Evolutionary conservation across 768 basidiomycete species (phyloP), one percentile per base, ranked within the genome.

Genomic region (Lanmaoa rubissima): DNA sequence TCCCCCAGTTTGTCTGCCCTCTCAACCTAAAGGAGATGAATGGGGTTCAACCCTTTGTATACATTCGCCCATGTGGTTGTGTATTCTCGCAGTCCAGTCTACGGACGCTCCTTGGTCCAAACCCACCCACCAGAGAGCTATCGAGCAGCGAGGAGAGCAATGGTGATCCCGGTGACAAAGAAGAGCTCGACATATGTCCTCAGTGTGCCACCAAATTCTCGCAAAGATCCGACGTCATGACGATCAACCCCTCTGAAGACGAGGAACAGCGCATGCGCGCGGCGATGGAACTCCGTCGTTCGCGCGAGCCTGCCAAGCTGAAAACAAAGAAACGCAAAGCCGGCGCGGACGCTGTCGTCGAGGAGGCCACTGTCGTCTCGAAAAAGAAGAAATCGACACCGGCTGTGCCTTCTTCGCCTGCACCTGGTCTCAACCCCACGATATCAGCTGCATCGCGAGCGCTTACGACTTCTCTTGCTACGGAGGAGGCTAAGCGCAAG

Each of bases 1-100:
- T 69, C 2, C 78, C 90, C 2, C 82, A 81, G 51, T 98, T 94
- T 65, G 85, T 94, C 54, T 99, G 97, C 75, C 92, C 97, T 1
- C 79, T 98, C 50, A 92, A 88, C 2, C 75, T 92, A 60, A 92
- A 93, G 71, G 96, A 97, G 74, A 98, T 98, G 94, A 94, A 92
- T 63, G 97, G 97, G 14, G 69, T 72, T 4, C 82, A 89, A 51
- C 92, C 94, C 0, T 98, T 98, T 70, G 86, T 94, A 51, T 96
- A 94, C 68, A 72, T 98, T 62, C 78, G 80, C 14, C 75, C 86
- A 0, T 98, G 96, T 65, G 94, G 94, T 16, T 95, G 93, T 69
- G 92, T 94, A 34, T 92, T 98, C 74, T 88, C 92, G 5, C 88
- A 90, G 57, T 87, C 87, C 0, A 92, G 89, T 3, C 78, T 98